Conservation (phyloP, 192 early-diverging fungal genomes). For the Lunasporangiospora selenospora region DNA sequence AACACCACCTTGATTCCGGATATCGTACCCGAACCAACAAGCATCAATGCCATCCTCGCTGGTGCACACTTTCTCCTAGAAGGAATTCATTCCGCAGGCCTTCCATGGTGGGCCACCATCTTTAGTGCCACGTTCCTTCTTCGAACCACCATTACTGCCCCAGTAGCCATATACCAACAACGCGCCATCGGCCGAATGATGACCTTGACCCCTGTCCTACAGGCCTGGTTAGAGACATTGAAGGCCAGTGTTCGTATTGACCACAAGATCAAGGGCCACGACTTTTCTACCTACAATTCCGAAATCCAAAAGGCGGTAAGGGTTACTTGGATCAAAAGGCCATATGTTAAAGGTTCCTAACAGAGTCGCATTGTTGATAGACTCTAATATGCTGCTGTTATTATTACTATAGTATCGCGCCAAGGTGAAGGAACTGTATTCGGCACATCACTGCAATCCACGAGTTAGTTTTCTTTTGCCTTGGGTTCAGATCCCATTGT, state of each 20-base stretch:
- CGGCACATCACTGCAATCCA: slow-evolving; percentile 63
- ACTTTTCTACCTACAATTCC: slow-evolving; percentile 52
- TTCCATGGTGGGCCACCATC: slow-evolving; percentile 69
- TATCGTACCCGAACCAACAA: slow-evolving; percentile 24
- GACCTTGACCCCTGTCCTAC: slow-evolving; percentile 54
- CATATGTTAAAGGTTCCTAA: too few species aligned
- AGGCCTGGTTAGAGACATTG: slow-evolving; percentile 53
- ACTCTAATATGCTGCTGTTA: background rate
- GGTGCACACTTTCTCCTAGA: slow-evolving; percentile 54
- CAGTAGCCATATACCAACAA: slow-evolving; percentile 68
- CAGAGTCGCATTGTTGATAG: too few species aligned
- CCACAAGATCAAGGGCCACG: slow-evolving; percentile 40
- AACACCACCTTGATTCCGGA: background rate
- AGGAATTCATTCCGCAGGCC: slow-evolving; percentile 41
- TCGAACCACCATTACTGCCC: slow-evolving; percentile 57
- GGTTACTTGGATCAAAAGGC: background rate
- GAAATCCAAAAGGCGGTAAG: slow-evolving; percentile 56
- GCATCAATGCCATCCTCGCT: slow-evolving; percentile 48
- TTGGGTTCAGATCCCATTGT: slow-evolving; percentile 80
- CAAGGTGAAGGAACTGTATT: slow-evolving; percentile 64
- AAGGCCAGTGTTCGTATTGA: slow-evolving; percentile 51
- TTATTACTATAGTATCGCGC: slow-evolving; percentile 45
- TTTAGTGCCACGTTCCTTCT: slow-evolving; percentile 54
- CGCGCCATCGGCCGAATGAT: slow-evolving; percentile 53
- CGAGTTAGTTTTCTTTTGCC: slow-evolving; percentile 68